Evolutionary conservation across 805 yeast species (phyloP), one percentile per base, ranked within the genome.

Genomic region (Suhomyces sp.): DNA sequence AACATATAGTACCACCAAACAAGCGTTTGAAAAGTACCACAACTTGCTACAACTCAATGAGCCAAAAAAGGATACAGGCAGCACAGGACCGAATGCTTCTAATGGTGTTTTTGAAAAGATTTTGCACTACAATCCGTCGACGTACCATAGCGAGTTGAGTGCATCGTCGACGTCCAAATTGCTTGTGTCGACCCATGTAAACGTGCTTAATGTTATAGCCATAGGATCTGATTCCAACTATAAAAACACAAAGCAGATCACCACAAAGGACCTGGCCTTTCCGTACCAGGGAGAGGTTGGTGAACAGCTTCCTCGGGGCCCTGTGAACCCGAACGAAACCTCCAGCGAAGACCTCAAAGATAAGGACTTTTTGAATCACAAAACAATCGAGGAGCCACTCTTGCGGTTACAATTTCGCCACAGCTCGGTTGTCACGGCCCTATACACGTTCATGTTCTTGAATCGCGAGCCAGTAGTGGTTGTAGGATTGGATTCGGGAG

Each of bases 401-500:
- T 62, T 83, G 13, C 64, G 83, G 48, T 51, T 82, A 1, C 73
- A 71, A 24, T 67, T 80, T 46, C 65, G 60, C 22, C 47, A 70
- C 3, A 56, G 61, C 3, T 62, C 73, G n/a, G 61, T 78, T 9
- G 69, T 79, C 1, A 78, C 85, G 0, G 60, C 73, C 4, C 50
- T 79, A 40, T 63, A 71, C 13, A 54, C 74, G 2, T 71, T 73
- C 50, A 60, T 64, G 7, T 59, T 60, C 22, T 50, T 62, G 4
- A 44, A 62, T 6, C 57, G 62, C 27, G 70, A 70, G 36, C 68
- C 87, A 6, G 84, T 84, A 49, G 71, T 85, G 6, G 68, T 83
- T 2, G 57, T 85, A 17, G 94, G 93, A 1, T 79, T 84, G 56
- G 80, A 85, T 17, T 69, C 84, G 1, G 90, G 93, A n/a, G 90